Evolutionary conservation across 1,139 yeast species (phyloP).

Genomic region (Protomyces gravidus): DNA sequence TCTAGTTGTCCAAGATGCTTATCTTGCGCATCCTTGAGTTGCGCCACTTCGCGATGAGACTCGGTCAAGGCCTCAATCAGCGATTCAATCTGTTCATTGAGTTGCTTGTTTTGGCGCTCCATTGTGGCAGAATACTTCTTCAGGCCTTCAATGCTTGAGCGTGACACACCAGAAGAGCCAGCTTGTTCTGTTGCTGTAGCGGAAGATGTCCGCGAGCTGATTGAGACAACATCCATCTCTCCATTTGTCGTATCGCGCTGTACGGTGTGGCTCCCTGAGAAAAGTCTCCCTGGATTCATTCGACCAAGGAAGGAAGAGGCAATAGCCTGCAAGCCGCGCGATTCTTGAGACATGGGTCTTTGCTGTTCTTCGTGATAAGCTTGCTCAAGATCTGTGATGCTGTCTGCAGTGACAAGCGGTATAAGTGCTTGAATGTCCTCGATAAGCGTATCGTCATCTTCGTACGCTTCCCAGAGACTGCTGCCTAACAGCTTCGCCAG

Average conservation of each 20-base stretch:
- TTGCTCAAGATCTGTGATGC: constrained; percentile 37
- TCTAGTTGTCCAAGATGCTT: constrained; percentile 32
- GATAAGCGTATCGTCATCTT: constrained; percentile 46
- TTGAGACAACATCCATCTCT: neutral
- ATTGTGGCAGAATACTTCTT: constrained; percentile 20
- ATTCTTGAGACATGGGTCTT: constrained; percentile 29
- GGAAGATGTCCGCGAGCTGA: constrained; percentile 6
- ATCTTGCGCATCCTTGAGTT: constrained; percentile 21
- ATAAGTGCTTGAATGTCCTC: constrained; percentile 40
- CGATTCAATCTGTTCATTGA: constrained; percentile 35
- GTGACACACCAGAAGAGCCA: constrained; percentile 8
- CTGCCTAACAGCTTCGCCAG: constrained; percentile 60
- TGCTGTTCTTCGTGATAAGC: constrained; percentile 31
- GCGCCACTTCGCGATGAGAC: constrained; percentile 33
- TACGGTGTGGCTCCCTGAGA: constrained; percentile 21
- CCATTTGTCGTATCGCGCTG: constrained; percentile 10
- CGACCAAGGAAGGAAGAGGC: constrained; percentile 31
- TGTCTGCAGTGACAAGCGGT: constrained; percentile 4
- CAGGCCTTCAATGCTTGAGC: constrained; percentile 6
- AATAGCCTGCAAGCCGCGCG: constrained; percentile 31
- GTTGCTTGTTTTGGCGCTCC: constrained; percentile 29
- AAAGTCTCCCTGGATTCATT: constrained; percentile 20
- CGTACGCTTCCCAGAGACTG: constrained; percentile 48
- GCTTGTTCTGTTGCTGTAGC: constrained; percentile 15
- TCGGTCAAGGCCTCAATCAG: constrained; percentile 34